Conservation (phyloP, 140 eudicot species). For the Senecio squalidus region DNA sequence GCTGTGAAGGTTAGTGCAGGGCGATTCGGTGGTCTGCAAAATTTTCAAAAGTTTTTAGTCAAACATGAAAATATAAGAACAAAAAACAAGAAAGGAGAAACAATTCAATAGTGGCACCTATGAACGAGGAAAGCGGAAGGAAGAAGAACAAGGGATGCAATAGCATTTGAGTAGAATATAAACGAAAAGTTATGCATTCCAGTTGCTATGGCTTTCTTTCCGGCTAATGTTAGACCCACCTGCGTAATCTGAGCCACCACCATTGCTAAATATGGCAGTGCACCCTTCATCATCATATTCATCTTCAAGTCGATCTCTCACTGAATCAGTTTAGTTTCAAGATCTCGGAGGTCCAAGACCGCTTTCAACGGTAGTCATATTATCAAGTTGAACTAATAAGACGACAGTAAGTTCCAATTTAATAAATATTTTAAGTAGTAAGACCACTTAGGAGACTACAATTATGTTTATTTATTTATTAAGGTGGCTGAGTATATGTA, state of each 20-base stretch:
- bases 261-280: constrained; percentile 54
- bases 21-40: constrained; percentile 35
- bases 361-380: neutral
- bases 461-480: no score
- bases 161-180: constrained; percentile 46
- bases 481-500: no score
- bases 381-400: neutral
- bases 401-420: neutral
- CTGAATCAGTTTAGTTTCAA: constrained; percentile 3
- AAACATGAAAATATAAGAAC: neutral
- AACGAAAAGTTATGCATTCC: constrained; percentile 69
- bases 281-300: constrained; percentile 38
- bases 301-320: no score
- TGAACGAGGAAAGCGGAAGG: constrained; percentile 32
- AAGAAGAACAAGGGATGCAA: constrained; percentile 48
- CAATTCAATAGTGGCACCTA: constrained; percentile 31
- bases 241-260: constrained; percentile 43
- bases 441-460: neutral
- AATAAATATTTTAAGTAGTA: neutral
- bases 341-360: constrained; percentile 8
- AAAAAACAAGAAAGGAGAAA: constrained; percentile 6
- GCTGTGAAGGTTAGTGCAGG: constrained; percentile 30
- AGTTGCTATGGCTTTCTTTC: constrained; percentile 43
- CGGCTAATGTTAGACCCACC: constrained; percentile 46
- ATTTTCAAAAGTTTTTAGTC: neutral